A percentile compares a stretch with the other conserved stretches of the same genome.
These are phyloP conservation scores for Populus nigra DNA, from an alignment of 345 rosid species.

Conservation along the genomic window DNA sequence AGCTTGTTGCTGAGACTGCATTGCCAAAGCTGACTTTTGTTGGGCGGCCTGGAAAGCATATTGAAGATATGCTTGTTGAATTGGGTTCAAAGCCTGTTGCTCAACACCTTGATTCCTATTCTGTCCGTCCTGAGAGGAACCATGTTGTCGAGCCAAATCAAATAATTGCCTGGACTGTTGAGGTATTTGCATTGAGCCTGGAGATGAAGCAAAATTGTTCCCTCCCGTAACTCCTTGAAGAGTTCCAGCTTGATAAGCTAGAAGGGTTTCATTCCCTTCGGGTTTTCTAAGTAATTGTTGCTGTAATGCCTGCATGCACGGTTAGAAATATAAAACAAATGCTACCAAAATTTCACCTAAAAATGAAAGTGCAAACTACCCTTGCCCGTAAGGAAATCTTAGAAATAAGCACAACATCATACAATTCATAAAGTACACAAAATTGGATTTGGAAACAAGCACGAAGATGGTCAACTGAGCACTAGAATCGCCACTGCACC, in stretches of 20 bases:
- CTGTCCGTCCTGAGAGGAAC: constrained; percentile 67
- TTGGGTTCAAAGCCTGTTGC: constrained; percentile 65
- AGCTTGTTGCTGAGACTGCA: constrained; percentile 68
- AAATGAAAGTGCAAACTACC: neutral
- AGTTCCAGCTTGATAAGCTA: constrained; percentile 75
- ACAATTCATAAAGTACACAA: neutral
- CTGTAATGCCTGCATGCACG: constrained; percentile 51
- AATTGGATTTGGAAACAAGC: neutral
- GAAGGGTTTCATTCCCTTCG: constrained; percentile 67
- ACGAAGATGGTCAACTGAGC: neutral
- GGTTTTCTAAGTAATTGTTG: constrained; percentile 58
- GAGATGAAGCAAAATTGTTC: constrained; percentile 55
- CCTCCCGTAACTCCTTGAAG: constrained; percentile 72
- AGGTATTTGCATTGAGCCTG: constrained; percentile 72
- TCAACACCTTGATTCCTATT: constrained; percentile 54
- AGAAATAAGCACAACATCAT: neutral
- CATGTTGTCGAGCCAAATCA: constrained; percentile 72
- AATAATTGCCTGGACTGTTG: constrained; percentile 79
- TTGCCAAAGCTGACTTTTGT: constrained; percentile 51
- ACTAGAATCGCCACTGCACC: neutral
- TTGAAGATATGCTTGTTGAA: constrained; percentile 85
- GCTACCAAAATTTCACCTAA: neutral
- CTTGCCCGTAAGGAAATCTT: neutral
- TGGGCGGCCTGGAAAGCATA: constrained; percentile 64
- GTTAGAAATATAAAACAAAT: neutral